Conservation (phyloP, 2,329 filamentous ascomycete species). For the Ceratocystis cubensis region DNA sequence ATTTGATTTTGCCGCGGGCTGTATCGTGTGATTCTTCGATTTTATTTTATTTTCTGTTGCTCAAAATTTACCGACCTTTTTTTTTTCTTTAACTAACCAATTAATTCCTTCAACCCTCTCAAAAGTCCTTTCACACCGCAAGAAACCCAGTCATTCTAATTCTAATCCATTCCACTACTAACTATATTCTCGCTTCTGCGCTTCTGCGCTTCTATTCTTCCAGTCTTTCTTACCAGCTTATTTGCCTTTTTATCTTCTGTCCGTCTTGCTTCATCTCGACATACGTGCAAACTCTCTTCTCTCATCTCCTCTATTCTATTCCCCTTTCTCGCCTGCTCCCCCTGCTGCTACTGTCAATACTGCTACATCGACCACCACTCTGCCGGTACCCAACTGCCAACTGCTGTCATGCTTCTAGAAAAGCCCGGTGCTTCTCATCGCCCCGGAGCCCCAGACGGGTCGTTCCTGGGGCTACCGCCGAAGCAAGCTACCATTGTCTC, state of each 20-base stretch:
- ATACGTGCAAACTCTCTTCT: no score
- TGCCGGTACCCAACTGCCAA: background rate
- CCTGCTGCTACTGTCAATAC: background rate
- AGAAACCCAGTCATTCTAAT: no score
- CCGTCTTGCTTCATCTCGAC: no score
- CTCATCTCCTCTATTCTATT: no score
- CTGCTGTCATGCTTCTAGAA: constrained; percentile 16
- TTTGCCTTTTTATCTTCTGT: background rate
- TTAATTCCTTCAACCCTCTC: background rate
- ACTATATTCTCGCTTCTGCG: no score
- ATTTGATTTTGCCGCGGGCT: constrained; percentile 25
- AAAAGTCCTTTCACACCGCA: no score
- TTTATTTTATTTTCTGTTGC: background rate
- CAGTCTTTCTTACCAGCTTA: background rate
- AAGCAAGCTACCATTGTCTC: constrained; percentile 19
- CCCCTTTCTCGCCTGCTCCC: no score
- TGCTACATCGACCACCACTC: background rate
- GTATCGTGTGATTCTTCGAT: constrained; percentile 1
- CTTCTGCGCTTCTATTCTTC: background rate
- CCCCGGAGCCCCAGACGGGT: constrained; percentile 11
- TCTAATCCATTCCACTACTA: no score
- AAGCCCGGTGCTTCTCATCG: constrained; percentile 15
- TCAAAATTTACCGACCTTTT: background rate
- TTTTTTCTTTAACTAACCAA: background rate
- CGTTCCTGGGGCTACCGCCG: constrained; percentile 18